These are phyloP conservation scores for Cordyceps pruinosa DNA, from an alignment of 2,329 filamentous ascomycete genomes.

Conservation along the genomic window DNA sequence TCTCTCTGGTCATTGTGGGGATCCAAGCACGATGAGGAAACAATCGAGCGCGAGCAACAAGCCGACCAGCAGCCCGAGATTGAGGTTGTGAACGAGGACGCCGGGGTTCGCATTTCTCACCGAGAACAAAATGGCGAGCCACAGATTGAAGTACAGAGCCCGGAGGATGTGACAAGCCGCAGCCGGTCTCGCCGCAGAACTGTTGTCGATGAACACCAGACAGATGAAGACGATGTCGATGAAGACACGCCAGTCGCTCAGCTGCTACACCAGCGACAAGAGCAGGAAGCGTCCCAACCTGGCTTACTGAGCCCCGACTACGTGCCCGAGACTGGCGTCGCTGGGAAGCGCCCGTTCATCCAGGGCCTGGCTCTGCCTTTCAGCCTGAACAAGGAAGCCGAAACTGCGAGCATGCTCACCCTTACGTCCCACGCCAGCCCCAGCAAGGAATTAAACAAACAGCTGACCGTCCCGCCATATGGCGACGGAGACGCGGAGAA, in stretches of 20 bases:
- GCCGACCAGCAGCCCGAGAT: constrained; percentile 33
- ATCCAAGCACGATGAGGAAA: constrained; percentile 77
- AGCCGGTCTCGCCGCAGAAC: constrained; percentile 38
- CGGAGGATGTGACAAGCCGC: constrained; percentile 21
- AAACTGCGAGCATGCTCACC: constrained; percentile 65
- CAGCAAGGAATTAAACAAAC: constrained; percentile 6
- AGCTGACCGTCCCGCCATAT: background rate
- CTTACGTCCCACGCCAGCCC: constrained; percentile 39
- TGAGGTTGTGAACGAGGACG: constrained; percentile 28
- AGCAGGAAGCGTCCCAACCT: constrained; percentile 31
- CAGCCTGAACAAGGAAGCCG: constrained; percentile 55
- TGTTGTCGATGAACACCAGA: constrained; percentile 47
- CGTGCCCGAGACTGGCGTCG: constrained; percentile 41
- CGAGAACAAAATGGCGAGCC: constrained; percentile 28
- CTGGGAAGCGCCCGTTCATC: constrained; percentile 58
- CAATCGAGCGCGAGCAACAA: constrained; percentile 53
- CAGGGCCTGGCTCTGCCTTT: constrained; percentile 69
- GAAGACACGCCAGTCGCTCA: constrained; percentile 37
- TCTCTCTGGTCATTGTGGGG: constrained; percentile 83
- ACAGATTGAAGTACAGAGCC: constrained; percentile 26
- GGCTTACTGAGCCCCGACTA: constrained; percentile 38
- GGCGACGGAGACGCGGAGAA: background rate
- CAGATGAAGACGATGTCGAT: constrained; percentile 25
- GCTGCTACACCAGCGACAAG: constrained; percentile 36
- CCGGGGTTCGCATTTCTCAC: constrained; percentile 27